Percentiles rank a stretch among this genome's conserved stretches.
Evolutionary conservation across 2,329 filamentous ascomycete genomes (phyloP).

Genomic region (Chlorencoelia australis): DNA sequence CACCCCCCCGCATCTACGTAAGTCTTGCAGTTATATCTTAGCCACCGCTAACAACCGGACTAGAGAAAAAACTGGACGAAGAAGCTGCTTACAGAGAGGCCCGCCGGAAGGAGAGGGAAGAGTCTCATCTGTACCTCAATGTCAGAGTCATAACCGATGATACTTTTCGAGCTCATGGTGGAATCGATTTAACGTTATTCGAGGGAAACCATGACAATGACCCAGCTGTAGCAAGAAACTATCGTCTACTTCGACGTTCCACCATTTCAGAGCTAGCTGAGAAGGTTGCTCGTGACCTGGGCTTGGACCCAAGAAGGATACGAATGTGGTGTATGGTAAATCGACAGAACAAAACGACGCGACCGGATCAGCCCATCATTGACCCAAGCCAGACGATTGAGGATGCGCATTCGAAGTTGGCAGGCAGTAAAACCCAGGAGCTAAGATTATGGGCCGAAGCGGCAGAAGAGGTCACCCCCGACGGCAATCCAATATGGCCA

Average conservation of each 20-base stretch:
- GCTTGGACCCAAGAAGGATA: conserved; percentile 56
- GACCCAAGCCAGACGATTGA: conserved; percentile 70
- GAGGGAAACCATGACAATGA: conserved; percentile 48
- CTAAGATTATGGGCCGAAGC: conserved; percentile 85
- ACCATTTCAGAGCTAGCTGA: conserved; percentile 66
- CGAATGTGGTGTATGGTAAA: conserved; percentile 98
- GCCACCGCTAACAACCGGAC: conserved; percentile 19
- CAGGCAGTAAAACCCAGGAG: conserved; percentile 53
- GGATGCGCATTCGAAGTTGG: conserved; percentile 57
- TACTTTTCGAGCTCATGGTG: conserved; percentile 71
- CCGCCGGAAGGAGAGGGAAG: conserved; percentile 78
- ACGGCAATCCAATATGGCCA: conserved; percentile 66
- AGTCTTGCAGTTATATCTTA: conserved; percentile 23
- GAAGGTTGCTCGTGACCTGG: conserved; percentile 60
- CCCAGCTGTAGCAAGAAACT: conserved; percentile 58
- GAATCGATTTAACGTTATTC: conserved; percentile 70
- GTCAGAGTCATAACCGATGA: conserved; percentile 73
- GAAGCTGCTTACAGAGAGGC: conserved; percentile 69
- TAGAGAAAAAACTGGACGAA: conserved; percentile 67
- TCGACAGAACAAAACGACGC: conserved; percentile 90
- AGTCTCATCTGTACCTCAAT: conserved; percentile 85
- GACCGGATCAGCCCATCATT: conserved; percentile 78
- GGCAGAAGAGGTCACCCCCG: conserved; percentile 51
- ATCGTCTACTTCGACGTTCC: conserved; percentile 66
- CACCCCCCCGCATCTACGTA: conserved; percentile 72